Conservation (phyloP, 2,329 filamentous ascomycete genomes). For the Madurella mycetomatis region DNA sequence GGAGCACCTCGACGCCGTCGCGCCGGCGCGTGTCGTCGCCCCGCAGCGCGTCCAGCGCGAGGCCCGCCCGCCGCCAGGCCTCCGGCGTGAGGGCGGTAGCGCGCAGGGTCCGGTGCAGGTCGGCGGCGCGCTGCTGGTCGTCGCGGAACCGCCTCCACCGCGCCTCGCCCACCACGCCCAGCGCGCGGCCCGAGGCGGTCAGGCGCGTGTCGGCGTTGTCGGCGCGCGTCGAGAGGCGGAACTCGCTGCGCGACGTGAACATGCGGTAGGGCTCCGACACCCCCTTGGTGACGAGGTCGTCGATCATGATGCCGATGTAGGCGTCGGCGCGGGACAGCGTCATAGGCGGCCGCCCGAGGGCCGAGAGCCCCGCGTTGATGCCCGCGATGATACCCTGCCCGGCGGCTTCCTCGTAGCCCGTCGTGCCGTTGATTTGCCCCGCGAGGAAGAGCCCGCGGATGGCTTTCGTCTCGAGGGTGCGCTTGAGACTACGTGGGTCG, state of each 20-base stretch:
- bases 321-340: constrained; percentile 77
- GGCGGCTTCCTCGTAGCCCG: constrained; percentile 95
- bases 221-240: constrained; percentile 83
- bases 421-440: constrained; percentile 97
- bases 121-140: constrained; percentile 62
- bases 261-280: constrained; percentile 97
- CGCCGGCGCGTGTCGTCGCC: constrained; percentile 62
- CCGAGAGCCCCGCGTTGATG: constrained; percentile 84
- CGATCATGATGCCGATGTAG: constrained; percentile 98
- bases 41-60: constrained; percentile 44
- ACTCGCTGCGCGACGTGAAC: constrained; percentile 96
- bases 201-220: constrained; percentile 92
- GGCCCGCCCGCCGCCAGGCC: constrained; percentile 66
- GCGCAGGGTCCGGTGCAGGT: constrained; percentile 59
- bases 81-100: constrained; percentile 54
- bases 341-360: constrained; percentile 61
- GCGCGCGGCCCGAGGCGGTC: constrained; percentile 69
- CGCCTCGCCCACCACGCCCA: constrained; percentile 71
- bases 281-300: constrained; percentile 93
- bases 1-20: constrained; percentile 74
- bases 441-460: constrained; percentile 87
- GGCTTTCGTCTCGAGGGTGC: constrained; percentile 90
- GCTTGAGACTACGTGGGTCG: constrained; percentile 79
- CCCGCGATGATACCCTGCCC: constrained; percentile 90
- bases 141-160: constrained; percentile 70